Evolutionary conservation across 2,329 filamentous ascomycete species (phyloP).

Genomic region (Orbilia oligospora): DNA sequence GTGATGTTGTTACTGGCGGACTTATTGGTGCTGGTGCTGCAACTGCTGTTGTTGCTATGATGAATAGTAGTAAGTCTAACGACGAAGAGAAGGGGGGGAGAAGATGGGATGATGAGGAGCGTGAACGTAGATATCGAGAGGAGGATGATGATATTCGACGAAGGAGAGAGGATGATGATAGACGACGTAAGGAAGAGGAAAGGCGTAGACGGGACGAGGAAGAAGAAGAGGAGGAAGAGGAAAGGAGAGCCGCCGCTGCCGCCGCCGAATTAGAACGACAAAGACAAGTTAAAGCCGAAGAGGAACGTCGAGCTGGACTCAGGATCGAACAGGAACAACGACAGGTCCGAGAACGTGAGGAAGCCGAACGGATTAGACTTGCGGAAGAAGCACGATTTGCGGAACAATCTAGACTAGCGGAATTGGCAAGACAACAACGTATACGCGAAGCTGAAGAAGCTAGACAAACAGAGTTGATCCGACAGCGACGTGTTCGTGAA

Average conservation of each 20-base stretch:
- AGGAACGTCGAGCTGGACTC: background rate
- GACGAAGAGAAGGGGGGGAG: slow-evolving; percentile 45
- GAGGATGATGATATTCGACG: background rate
- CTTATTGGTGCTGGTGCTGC: slow-evolving; percentile 41
- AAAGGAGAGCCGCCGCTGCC: slow-evolving; percentile 28
- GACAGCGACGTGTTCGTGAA: no score
- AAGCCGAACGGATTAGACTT: slow-evolving; percentile 28
- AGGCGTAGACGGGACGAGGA: no score
- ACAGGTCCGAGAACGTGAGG: slow-evolving; percentile 28
- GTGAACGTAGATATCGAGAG: slow-evolving; percentile 8
- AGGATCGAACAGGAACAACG: background rate
- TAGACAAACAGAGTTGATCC: background rate
- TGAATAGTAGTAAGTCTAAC: slow-evolving; percentile 36
- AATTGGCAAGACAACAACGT: background rate
- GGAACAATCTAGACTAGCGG: background rate
- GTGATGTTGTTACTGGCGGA: slow-evolving; percentile 40
- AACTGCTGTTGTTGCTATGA: slow-evolving; percentile 37
- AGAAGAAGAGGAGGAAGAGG: slow-evolving; percentile 19
- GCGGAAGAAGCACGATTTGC: slow-evolving; percentile 17
- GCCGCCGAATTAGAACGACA: slow-evolving; percentile 32
- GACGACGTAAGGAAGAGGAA: no score
- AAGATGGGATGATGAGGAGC: slow-evolving; percentile 30
- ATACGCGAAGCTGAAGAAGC: slow-evolving; percentile 31
- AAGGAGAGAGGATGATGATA: no score
- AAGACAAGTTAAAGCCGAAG: slow-evolving; percentile 32